These are phyloP conservation scores for Podospora sp. DNA, from an alignment of 495 filamentous ascomycete species.

Conservation along the genomic window DNA sequence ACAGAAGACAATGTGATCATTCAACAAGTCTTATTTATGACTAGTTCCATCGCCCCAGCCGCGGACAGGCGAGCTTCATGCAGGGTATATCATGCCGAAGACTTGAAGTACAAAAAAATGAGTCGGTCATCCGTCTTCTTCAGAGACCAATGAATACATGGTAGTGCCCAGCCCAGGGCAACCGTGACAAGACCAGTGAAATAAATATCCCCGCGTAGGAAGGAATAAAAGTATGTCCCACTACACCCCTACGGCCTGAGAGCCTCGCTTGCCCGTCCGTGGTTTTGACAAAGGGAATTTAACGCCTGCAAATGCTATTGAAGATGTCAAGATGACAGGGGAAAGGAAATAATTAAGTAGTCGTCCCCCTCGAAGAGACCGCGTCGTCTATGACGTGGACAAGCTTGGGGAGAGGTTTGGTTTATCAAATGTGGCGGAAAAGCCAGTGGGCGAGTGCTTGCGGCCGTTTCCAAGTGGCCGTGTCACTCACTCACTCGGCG, in stretches of 20 bases:
- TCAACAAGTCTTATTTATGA: neutral
- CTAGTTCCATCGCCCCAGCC: neutral
- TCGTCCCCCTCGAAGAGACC: neutral
- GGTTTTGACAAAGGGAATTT: slow-evolving; percentile 11
- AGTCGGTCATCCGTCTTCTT: neutral
- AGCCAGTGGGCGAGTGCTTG: no score
- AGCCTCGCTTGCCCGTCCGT: neutral
- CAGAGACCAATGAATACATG: slow-evolving; percentile 9
- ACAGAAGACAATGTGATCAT: neutral
- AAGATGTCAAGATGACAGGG: neutral
- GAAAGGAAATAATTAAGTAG: neutral
- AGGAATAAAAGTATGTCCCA: neutral
- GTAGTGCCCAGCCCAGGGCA: neutral
- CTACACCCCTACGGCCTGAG: neutral
- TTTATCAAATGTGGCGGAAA: neutral
- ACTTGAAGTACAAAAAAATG: slow-evolving; percentile 5
- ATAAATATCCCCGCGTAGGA: no score
- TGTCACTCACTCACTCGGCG: slow-evolving; percentile 37
- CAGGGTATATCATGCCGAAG: slow-evolving; percentile 5
- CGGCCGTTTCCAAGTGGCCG: neutral
- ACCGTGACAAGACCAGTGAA: neutral
- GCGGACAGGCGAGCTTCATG: neutral
- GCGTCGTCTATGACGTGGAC: neutral
- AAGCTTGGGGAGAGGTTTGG: neutral
- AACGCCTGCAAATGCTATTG: slow-evolving; percentile 14